Evolutionary conservation across 768 basidiomycete genomes (phyloP).

Genomic region (Mycena haematopus): DNA sequence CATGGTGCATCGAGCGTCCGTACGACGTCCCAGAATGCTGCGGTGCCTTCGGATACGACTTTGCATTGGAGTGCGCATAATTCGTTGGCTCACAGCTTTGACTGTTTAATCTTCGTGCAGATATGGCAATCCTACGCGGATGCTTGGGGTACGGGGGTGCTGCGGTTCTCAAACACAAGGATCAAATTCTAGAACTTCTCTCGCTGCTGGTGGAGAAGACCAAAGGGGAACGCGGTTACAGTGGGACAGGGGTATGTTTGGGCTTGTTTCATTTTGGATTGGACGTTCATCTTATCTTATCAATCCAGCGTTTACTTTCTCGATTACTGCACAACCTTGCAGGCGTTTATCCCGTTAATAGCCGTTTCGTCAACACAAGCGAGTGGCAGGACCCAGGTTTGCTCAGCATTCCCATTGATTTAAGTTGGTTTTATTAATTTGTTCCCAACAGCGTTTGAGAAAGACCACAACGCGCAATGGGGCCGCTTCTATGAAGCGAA

Average conservation of each 20-base stretch:
- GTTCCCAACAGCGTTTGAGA: slow-evolving; percentile 65
- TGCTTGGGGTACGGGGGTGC: slow-evolving; percentile 78
- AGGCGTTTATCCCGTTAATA: slow-evolving; percentile 51
- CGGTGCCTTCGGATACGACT: slow-evolving; percentile 84
- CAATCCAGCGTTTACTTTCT: slow-evolving; percentile 62
- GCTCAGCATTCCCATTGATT: slow-evolving; percentile 27
- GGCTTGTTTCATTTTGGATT: not conserved
- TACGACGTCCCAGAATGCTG: slow-evolving; percentile 76
- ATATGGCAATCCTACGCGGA: slow-evolving; percentile 83
- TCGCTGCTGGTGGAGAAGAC: slow-evolving; percentile 76
- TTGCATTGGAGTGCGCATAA: slow-evolving; percentile 84
- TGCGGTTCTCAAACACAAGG: slow-evolving; percentile 71
- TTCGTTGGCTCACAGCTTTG: not conserved
- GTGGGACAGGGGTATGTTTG: slow-evolving; percentile 59
- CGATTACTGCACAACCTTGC: slow-evolving; percentile 78
- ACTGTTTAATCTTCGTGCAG: slow-evolving; percentile 41
- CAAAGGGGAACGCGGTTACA: slow-evolving; percentile 89
- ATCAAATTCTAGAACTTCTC: slow-evolving; percentile 67
- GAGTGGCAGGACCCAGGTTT: slow-evolving; percentile 82
- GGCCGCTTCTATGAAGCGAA: slow-evolving; percentile 78
- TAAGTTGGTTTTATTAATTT: not conserved
- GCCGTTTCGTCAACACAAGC: slow-evolving; percentile 80
- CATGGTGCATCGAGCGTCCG: slow-evolving; percentile 89
- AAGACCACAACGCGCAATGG: slow-evolving; percentile 73
- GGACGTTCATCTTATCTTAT: not conserved